Conservation (phyloP, 208 protist genomes). For the Crithidia bombi region DNA sequence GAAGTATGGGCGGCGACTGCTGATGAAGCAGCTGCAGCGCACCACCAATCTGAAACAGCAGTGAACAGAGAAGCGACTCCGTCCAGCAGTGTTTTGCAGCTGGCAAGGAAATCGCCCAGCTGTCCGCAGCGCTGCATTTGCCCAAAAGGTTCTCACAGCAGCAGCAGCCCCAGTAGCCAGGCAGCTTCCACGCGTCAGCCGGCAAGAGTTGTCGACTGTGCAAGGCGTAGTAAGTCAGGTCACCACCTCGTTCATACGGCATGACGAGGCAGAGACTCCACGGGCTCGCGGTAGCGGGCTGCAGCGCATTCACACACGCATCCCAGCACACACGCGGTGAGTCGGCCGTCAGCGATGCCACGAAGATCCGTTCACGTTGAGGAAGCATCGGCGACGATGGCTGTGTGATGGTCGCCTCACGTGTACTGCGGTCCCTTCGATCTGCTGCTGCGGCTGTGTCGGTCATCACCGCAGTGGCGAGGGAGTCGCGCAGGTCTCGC, state of each 20-base stretch:
- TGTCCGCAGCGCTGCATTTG: not conserved
- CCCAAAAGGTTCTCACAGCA: not conserved
- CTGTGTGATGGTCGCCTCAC: not conserved
- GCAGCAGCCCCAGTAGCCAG: not conserved
- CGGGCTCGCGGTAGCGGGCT: constrained; percentile 18
- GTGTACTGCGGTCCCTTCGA: not conserved
- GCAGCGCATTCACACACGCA: constrained; percentile 28
- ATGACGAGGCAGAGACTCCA: constrained; percentile 47
- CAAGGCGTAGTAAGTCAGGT: constrained; percentile 27
- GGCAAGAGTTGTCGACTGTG: constrained; percentile 6
- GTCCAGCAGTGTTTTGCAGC: constrained; percentile 23
- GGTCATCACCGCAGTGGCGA: not conserved
- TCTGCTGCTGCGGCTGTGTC: not conserved
- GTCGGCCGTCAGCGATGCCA: not conserved
- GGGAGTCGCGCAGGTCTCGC: not conserved
- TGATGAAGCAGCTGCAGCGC: constrained; percentile 38
- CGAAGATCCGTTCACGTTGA: not conserved
- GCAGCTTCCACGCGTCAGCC: constrained; percentile 10
- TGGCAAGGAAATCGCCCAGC: not conserved
- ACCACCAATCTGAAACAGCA: constrained; percentile 32
- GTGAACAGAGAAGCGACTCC: constrained; percentile 35
- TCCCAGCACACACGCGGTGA: constrained; percentile 35
- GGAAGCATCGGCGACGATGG: too few relatives aligned
- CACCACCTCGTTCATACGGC: constrained; percentile 34
- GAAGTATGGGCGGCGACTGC: constrained; percentile 38